Percentiles rank a stretch among this genome's conserved stretches.
Evolutionary conservation across 805 yeast species (phyloP).

Genomic region (Saccharomycopsis sp.): DNA sequence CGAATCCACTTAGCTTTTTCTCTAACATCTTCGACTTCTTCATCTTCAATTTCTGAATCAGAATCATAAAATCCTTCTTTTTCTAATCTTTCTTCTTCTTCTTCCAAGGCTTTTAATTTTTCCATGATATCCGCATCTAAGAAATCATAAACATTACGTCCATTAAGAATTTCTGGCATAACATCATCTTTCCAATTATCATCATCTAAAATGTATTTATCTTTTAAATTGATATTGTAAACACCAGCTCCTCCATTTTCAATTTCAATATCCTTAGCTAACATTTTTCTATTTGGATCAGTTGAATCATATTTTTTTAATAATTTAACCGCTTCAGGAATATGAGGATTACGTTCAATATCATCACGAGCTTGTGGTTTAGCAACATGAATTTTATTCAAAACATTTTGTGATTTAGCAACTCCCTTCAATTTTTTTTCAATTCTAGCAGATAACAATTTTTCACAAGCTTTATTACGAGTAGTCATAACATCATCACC

Average conservation of each 20-base stretch:
- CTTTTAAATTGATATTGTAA: constrained; percentile 85
- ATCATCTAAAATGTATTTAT: constrained; percentile 82
- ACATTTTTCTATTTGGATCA: constrained; percentile 72
- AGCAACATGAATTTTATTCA: constrained; percentile 94
- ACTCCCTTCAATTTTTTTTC: constrained; percentile 94
- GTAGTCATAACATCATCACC: constrained; percentile 94
- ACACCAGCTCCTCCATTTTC: constrained; percentile 99
- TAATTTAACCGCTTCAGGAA: constrained; percentile 64
- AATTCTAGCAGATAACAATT: constrained; percentile 86
- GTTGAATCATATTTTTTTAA: constrained; percentile 60
- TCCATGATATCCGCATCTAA: constrained; percentile 92
- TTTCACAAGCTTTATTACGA: constrained; percentile 95
- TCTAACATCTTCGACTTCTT: constrained; percentile 55
- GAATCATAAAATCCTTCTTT: constrained; percentile 92
- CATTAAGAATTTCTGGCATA: constrained; percentile 95
- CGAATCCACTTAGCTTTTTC: constrained; percentile 95
- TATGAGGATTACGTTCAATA: constrained; percentile 61
- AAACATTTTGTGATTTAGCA: constrained; percentile 75
- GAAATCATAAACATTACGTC: constrained; percentile 95
- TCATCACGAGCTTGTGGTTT: constrained; percentile 86
- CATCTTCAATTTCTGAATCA: constrained; percentile 62
- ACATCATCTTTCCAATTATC: constrained; percentile 97
- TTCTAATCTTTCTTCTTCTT: constrained; percentile 92
- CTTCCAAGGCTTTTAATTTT: constrained; percentile 90
- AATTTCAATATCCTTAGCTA: constrained; percentile 83